Base-by-base conservation (phyloP, 1,139 yeast species). In the Debaryomyces subglobosus region DNA sequence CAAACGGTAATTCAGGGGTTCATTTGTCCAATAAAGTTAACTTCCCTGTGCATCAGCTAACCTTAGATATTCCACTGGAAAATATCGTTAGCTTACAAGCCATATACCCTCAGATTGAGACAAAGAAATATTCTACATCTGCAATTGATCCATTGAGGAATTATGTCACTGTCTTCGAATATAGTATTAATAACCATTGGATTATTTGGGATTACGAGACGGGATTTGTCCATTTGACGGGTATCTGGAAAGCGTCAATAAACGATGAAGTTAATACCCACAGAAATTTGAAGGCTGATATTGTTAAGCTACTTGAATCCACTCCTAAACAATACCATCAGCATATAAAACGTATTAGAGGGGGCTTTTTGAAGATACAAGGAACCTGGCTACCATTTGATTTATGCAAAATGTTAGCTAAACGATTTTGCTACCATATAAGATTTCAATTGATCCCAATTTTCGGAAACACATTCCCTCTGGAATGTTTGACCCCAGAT, bases 311-410 rank as follows among this genome's bases (percentile, higher is more conserved):
- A 41, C 72, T 88, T 38, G 95, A 88, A 62, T 82, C 85, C 46
- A 84, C 87, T 25, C 95, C 91, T 4, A 86, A 80, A 59, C 69
- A 79, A 56, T 82, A 80, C 64, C 89, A 85, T 36, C 72, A 71
- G 27, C 80, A 80, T 38, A 81, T 90, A 48, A 82, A 84, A 57
- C 78, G 97, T 44, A 90, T 91, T 18, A 73, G 97, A 48, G 98
- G 98, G 40, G 98, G 97, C 3, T 89, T 85, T 60, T 77, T 92
- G 57, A 91, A 90, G 72, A 89, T 92, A 58, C 98, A 92, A 69
- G 98, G 98, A 1, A 90, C 97, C 4, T 92, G 97, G 97, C 70
- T 91, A 38, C 96, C 97, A 1, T 86, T 71, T 62, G 78, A 78
- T 13, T 74, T 88, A 44, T 92, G 96, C 40, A 77, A 77, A 55